Percentiles rank a stretch among this genome's conserved stretches.
Evolutionary conservation across 805 yeast genomes (phyloP).

Genomic region (Nakazawaea pomicola): DNA sequence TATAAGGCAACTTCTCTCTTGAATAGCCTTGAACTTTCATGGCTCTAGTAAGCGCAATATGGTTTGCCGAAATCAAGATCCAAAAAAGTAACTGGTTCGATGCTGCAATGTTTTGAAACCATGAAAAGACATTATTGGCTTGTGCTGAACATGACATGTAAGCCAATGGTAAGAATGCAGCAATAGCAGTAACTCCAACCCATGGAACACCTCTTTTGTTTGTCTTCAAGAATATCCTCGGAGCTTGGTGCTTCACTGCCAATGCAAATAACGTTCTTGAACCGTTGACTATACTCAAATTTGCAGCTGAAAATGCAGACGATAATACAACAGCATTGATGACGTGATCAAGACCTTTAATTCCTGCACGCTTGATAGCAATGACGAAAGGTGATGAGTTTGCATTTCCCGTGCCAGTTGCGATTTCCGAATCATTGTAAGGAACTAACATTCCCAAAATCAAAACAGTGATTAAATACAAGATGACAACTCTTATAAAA

Average conservation of each 20-base stretch:
- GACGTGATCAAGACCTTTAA: constrained; percentile 66
- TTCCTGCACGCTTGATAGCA: constrained; percentile 68
- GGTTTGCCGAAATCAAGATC: constrained; percentile 26
- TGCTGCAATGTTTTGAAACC: constrained; percentile 68
- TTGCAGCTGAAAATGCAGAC: constrained; percentile 40
- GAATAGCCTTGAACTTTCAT: constrained; percentile 34
- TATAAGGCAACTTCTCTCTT: constrained; percentile 27
- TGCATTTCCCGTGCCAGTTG: constrained; percentile 49
- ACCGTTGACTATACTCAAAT: constrained; percentile 49
- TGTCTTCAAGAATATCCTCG: constrained; percentile 41
- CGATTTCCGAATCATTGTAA: constrained; percentile 38
- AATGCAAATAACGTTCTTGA: constrained; percentile 50
- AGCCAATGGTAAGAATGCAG: constrained; percentile 39
- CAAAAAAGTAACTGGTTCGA: constrained; percentile 27
- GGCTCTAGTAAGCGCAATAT: constrained; percentile 28
- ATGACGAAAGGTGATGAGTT: constrained; percentile 88
- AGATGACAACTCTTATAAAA: constrained; percentile 26
- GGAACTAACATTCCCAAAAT: constrained; percentile 47
- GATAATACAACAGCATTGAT: constrained; percentile 67
- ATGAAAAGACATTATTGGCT: constrained; percentile 49
- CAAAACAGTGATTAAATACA: constrained; percentile 28
- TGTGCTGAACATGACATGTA: constrained; percentile 51
- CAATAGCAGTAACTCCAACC: constrained; percentile 37
- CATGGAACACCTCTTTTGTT: constrained; percentile 56
- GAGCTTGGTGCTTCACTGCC: constrained; percentile 58